These are phyloP conservation scores for Pichia cactophila DNA, from an alignment of 1,139 yeast genomes.

Conservation along the genomic window DNA sequence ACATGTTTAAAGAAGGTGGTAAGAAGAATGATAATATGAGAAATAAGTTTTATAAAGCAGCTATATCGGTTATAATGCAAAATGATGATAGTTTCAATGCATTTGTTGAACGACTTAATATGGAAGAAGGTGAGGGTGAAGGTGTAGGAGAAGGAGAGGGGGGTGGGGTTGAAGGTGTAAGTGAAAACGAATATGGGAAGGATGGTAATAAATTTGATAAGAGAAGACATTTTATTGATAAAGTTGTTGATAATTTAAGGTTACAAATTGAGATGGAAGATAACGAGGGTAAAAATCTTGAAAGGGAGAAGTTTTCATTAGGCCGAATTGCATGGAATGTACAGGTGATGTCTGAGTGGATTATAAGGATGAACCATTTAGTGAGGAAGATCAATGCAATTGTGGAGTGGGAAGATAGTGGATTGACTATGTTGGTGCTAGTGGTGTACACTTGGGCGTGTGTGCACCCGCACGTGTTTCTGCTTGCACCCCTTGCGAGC, in stretches of 20 bases:
- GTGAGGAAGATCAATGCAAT: slow-evolving; percentile 51
- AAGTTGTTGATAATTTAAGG: background rate
- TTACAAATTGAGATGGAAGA: background rate
- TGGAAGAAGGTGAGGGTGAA: background rate
- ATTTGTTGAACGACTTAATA: background rate
- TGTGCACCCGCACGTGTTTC: slow-evolving; percentile 61
- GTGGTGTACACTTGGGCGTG: slow-evolving; percentile 52
- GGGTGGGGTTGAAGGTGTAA: background rate
- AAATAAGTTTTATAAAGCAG: background rate
- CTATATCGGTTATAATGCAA: slow-evolving; percentile 2
- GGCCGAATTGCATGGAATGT: slow-evolving; percentile 10
- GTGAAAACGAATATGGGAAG: no score
- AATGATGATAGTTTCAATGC: slow-evolving; percentile 2
- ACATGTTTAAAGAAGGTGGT: background rate
- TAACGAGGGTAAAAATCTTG: background rate
- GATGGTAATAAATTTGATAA: no score
- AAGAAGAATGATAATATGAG: background rate
- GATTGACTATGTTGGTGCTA: slow-evolving; percentile 46
- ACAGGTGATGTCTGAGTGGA: slow-evolving; percentile 6
- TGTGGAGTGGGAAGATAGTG: slow-evolving; percentile 56
- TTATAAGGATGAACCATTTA: slow-evolving; percentile 40
- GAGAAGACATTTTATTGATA: slow-evolving; percentile 5
- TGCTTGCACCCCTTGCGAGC: slow-evolving; percentile 55
- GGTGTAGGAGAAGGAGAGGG: background rate
- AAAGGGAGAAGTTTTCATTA: slow-evolving; percentile 10